Evolutionary conservation across 1,139 yeast genomes (phyloP).

Genomic region (Wickerhamiella infanticola): DNA sequence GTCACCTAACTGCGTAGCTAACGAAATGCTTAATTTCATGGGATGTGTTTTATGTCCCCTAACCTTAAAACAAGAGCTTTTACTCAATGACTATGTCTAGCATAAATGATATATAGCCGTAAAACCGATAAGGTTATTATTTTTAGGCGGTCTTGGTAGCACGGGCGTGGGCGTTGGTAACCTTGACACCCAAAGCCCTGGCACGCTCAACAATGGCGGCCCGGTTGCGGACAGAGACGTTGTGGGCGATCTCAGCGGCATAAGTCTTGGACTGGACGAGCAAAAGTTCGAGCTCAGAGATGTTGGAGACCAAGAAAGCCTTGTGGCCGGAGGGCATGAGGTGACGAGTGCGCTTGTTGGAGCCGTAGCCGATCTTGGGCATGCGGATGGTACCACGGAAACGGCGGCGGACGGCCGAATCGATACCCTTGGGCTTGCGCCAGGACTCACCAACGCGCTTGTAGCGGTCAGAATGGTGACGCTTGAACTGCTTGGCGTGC

Average conservation of each 20-base stretch:
- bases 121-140: background rate
- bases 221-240: slow-evolving; percentile 97
- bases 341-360: slow-evolving; percentile 97
- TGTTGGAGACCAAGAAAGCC: slow-evolving; percentile 85
- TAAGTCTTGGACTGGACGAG: slow-evolving; percentile 95
- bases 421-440: slow-evolving; percentile 99
- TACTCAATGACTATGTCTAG: background rate
- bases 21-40: no score
- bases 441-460: slow-evolving; percentile 96
- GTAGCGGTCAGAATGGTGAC: slow-evolving; percentile 99
- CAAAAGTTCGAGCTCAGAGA: slow-evolving; percentile 86
- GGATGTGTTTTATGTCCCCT: background rate
- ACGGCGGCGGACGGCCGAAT: slow-evolving; percentile 99
- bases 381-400: slow-evolving; percentile 98
- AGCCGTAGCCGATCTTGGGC: slow-evolving; percentile 99
- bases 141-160: slow-evolving; percentile 92
- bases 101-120: background rate
- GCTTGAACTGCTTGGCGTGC: slow-evolving; percentile 97
- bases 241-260: slow-evolving; percentile 99
- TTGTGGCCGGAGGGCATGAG: slow-evolving; percentile 97
- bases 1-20: slow-evolving; percentile 1
- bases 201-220: slow-evolving; percentile 93
- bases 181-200: slow-evolving; percentile 95
- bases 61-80: background rate
- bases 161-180: slow-evolving; percentile 99